A percentile compares a stretch with the other conserved stretches of the same genome.
Conservation (phyloP, 352 stramenopile genomes). For the Phytopythium montanum region DNA sequence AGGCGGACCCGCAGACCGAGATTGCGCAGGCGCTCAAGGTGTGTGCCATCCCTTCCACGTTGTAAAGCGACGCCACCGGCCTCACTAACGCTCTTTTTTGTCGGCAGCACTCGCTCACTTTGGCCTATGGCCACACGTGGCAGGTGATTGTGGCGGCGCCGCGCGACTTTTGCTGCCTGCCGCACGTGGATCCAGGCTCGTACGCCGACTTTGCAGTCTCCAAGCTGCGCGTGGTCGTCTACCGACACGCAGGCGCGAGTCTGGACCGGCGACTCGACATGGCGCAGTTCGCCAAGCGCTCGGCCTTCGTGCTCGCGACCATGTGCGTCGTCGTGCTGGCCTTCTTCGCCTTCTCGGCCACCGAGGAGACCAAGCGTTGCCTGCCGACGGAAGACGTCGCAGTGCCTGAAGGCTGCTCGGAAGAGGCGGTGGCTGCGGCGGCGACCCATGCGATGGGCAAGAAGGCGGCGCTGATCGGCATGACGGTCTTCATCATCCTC, state of each 20-base stretch:
- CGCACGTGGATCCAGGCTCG: constrained; percentile 37
- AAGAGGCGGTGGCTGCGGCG: constrained; percentile 35
- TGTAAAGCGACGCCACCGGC: neutral
- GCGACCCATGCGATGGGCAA: constrained; percentile 47
- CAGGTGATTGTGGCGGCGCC: constrained; percentile 53
- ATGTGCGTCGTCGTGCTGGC: constrained; percentile 59
- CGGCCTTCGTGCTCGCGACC: constrained; percentile 47
- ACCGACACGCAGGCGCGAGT: constrained; percentile 47
- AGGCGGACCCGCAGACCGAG: constrained; percentile 36
- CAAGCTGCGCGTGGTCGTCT: constrained; percentile 63
- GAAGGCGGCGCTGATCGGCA: constrained; percentile 43
- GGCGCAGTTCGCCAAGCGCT: constrained; percentile 53
- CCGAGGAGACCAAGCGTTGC: constrained; percentile 39
- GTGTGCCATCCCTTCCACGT: constrained; percentile 4
- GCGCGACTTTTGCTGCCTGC: constrained; percentile 54
- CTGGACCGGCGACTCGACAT: constrained; percentile 58
- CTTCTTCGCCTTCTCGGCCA: constrained; percentile 52
- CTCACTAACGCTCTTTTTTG: constrained; percentile 6
- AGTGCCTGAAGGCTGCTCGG: constrained; percentile 36
- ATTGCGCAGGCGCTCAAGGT: constrained; percentile 66
- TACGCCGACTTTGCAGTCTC: constrained; percentile 49
- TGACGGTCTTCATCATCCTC: constrained; percentile 54
- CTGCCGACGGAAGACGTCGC: constrained; percentile 13
- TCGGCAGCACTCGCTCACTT: constrained; percentile 51
- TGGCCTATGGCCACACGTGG: constrained; percentile 64